phyloP scores from a whole-genome alignment of 2,329 filamentous ascomycete species.

The Blastomyces emzantsi region DNA sequence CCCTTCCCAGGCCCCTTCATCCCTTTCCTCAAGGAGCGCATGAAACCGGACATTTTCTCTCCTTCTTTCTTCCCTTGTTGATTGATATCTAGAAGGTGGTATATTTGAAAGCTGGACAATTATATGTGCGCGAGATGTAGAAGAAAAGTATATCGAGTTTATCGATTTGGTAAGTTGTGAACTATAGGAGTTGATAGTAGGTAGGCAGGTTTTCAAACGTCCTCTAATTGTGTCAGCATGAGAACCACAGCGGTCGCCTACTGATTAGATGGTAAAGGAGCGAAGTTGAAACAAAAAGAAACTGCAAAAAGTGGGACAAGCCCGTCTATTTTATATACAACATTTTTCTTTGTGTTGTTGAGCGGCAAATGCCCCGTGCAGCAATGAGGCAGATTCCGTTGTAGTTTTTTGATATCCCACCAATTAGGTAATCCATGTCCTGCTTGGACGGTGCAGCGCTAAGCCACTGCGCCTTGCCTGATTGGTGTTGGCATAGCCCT shows the following conservation, averaged over 20 bases:
- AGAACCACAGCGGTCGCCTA: background rate
- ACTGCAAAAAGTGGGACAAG: background rate
- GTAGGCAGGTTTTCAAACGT: background rate
- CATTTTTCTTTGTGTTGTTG: background rate
- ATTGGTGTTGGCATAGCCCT: background rate
- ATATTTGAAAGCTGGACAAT: background rate
- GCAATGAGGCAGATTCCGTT: background rate
- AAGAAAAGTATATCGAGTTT: background rate
- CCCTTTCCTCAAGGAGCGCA: background rate
- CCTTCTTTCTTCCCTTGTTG: background rate
- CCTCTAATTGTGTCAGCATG: background rate
- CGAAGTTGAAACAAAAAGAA: background rate
- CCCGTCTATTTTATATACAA: background rate
- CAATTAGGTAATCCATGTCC: background rate
- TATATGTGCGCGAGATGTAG: background rate
- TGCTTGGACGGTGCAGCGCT: too few relatives aligned
- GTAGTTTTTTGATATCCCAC: background rate
- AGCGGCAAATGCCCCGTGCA: background rate
- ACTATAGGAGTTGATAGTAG: background rate
- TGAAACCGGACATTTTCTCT: background rate
- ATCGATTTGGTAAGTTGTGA: background rate
- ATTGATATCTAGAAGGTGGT: background rate
- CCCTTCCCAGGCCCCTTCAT: background rate
- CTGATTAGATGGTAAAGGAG: background rate
- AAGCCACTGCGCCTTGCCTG: background rate